Base-by-base conservation (phyloP, 257 asterid species). In the Solanum infundibuliforme region DNA sequence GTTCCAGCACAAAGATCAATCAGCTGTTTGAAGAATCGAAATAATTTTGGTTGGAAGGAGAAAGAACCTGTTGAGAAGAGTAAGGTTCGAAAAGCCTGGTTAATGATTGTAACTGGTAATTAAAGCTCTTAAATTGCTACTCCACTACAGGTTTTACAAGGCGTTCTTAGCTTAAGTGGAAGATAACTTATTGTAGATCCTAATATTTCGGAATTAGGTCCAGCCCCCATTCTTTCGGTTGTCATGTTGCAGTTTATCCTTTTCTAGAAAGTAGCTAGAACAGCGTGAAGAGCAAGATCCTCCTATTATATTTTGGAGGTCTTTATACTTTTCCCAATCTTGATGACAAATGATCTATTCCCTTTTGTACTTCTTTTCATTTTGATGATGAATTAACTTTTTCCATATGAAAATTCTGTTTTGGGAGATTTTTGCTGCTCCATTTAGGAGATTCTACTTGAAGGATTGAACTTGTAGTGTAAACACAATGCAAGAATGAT, bases 1-100 rank as follows among this genome's bases (percentile, higher is more conserved):
- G 4, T 46, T 4, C 55, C 55, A 46, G 18, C 18, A 46, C 55
- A 46, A 5, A 46, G 18, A 46, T 46, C 55, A 46, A 46, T 46
- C 55, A 46, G 55, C 6, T 43, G 41, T 38, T 38, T 38, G 41
- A 38, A 38, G 41, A 39, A 39, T 39, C 43, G 1, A 46, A 46
- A 46, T 12, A 46, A 46, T 12, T 46, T 12, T 46, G 25, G 21
- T 46, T 46, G 55, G 83, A 38, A 29, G 18, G 29, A 34, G 16
- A 43, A 41, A 0, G 62, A 39, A 77, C 99, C 98, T 96, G 98
- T 87, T 94, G 95, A 88, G 98, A 94, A 84, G 95, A 94, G 85
- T 93, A 75, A 69, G 12, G 46, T 8, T 39, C 3, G 46, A 39
- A 39, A 39, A 2, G 4, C 12, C 46, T 39, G 46, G 11, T 39